Base-by-base conservation (phyloP, 2,329 filamentous ascomycete genomes). In the Sporothrix pseudoabietina region DNA sequence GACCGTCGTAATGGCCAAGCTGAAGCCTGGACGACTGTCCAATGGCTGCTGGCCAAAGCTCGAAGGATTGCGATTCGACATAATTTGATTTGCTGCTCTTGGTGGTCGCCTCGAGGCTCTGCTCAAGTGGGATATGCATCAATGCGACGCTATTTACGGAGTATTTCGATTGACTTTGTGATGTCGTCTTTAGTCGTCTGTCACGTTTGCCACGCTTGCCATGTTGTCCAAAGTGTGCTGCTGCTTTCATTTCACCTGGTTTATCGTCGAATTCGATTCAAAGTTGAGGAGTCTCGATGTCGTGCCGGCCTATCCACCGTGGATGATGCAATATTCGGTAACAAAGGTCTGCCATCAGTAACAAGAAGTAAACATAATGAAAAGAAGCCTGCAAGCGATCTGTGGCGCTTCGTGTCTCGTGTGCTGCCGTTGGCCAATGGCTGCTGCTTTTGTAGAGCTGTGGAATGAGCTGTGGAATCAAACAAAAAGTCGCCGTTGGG, bases 401-500 rank as follows among this genome's bases (percentile, higher is more conserved):
- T 30, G 55, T n/a, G 14, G 52, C 22, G 52, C 9, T 32, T 35
- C 14, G 55, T 12, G 55, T 59, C 26, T 32, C 32, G 55, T 35
- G 55, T 35, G n/a, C n/a, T 35, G 55, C 19, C 55, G 16, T 9
- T 32, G 12, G 55, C 30, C 16, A 59, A 35, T 19, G 10, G 14
- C 52, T 49, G 26, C 26, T 26, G 26, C 26, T 26, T 26, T 26
- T 26, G 26, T 8, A 35, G 32, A 59, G 30, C 32, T 35, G 30
- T 54, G 52, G 52, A 55, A 55, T 55, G 32, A 59, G 30, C 32
- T 35, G 30, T 54, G 52, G 52, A 55, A 55, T 55, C 52, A 55
- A 55, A 22, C n/a, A 22, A 26, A 61, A 16, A 14, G 19, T 16
- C 8, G 61, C 61, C n/a, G 61, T 65, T 44, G 61, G 61, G 39